Evolutionary conservation across 495 filamentous ascomycete species (phyloP).

Genomic region (Bacidia rubella): DNA sequence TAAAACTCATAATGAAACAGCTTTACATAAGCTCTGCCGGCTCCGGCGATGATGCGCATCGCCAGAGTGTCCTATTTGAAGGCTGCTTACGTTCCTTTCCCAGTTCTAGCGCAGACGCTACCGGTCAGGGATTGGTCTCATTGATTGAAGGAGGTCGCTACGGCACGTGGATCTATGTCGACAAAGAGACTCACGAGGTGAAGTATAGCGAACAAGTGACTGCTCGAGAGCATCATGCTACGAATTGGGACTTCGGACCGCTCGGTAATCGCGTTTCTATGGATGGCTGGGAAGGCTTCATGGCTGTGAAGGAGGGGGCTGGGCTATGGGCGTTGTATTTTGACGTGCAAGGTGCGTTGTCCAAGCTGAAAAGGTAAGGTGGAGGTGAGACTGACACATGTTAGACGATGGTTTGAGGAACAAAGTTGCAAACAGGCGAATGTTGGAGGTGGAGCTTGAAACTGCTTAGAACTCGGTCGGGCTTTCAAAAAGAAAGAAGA

Average conservation of each 20-base stretch:
- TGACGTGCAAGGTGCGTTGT: background rate
- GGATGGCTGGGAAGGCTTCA: conserved; percentile 1
- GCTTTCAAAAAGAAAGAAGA: too few relatives aligned
- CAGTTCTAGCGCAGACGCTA: background rate
- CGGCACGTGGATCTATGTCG: conserved; percentile 1
- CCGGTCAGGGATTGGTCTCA: background rate
- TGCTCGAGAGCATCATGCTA: background rate
- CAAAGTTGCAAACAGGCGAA: background rate
- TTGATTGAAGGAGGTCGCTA: background rate
- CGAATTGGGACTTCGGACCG: background rate
- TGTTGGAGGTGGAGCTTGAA: background rate
- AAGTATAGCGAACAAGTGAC: background rate
- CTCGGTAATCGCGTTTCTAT: background rate
- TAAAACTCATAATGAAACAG: background rate
- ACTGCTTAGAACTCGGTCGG: too few relatives aligned
- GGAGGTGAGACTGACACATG: too few relatives aligned
- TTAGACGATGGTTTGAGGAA: background rate
- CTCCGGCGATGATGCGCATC: background rate
- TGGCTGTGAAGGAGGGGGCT: background rate
- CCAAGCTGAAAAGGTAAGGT: too few relatives aligned
- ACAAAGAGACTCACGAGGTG: background rate
- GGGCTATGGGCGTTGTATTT: conserved; percentile 1
- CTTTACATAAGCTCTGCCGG: background rate
- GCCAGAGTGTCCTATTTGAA: background rate
- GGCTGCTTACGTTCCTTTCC: background rate